Evolutionary conservation across 139 green algal genomes (phyloP), one percentile per base, ranked within the genome.

Genomic region (Chlamydomonas asymmetrica): DNA sequence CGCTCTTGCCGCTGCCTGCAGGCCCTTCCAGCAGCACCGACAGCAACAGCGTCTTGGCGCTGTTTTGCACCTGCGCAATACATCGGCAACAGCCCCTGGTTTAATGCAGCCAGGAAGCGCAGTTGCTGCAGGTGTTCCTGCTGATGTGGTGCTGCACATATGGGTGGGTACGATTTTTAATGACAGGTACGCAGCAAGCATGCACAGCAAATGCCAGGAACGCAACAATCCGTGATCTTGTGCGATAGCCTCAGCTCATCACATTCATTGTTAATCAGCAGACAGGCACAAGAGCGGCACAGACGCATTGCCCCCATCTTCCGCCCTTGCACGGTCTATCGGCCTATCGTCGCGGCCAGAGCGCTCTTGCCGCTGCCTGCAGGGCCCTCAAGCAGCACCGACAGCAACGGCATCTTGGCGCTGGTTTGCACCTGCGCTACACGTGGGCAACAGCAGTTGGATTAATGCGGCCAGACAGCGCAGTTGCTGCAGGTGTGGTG

Each of bases 291-390:
- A n/a, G n/a, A n/a, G n/a, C n/a, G n/a, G n/a, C n/a, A n/a, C n/a
- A n/a, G n/a, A n/a, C n/a, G n/a, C n/a, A n/a, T n/a, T n/a, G n/a
- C n/a, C n/a, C n/a, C n/a, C n/a, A n/a, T n/a, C n/a, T n/a, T n/a
- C n/a, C n/a, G n/a, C n/a, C n/a, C n/a, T n/a, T n/a, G n/a, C n/a
- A n/a, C n/a, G n/a, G n/a, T n/a, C n/a, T n/a, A n/a, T n/a, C n/a
- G n/a, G n/a, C n/a, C n/a, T n/a, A n/a, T n/a, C n/a, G n/a, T n/a
- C n/a, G n/a, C n/a, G 18, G 96, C 96, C 31, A 99, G 88, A 4
- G 96, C 96, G 8, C 93, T 97, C 82, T 98, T 99, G 69, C 96
- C 96, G 29, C 83, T 90, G 45, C 96, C 96, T 7, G 60, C 71
- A 20, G 88, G 82, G 0, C 96, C 96, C 73, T 98, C 94, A 31